Evolutionary conservation across 1,284 basidiomycete genomes (phyloP).

Genomic region (Tremellales sp.): DNA sequence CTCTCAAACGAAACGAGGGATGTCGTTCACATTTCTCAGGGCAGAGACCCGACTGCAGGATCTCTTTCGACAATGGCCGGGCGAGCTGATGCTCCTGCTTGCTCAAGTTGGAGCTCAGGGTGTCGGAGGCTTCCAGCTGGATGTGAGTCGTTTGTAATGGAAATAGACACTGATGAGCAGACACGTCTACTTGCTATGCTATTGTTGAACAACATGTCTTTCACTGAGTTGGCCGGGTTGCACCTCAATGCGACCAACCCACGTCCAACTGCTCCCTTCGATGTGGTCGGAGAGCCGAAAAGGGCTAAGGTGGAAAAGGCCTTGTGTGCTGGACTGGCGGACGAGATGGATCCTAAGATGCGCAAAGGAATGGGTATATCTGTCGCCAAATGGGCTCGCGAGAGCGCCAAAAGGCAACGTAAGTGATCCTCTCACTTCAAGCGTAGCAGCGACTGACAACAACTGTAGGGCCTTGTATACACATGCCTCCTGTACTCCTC

Average conservation of each 20-base stretch:
- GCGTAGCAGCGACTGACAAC: too few relatives aligned
- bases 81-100: conserved; percentile 32
- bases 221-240: conserved; percentile 27
- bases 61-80: too few relatives aligned
- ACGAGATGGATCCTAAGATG: conserved; percentile 41
- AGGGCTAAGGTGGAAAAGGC: conserved; percentile 36
- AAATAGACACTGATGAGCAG: not conserved
- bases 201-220: conserved; percentile 35
- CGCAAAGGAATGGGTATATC: conserved; percentile 39
- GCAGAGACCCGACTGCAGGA: too few relatives aligned
- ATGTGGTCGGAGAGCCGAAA: conserved; percentile 32
- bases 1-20: too few relatives aligned
- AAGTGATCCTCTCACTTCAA: conserved; percentile 7
- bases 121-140: conserved; percentile 44
- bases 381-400: conserved; percentile 37
- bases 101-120: conserved; percentile 42
- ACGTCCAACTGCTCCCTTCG: conserved; percentile 32
- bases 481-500: conserved; percentile 33
- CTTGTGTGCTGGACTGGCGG: conserved; percentile 37
- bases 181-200: conserved; percentile 16
- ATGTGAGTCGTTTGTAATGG: conserved; percentile 28
- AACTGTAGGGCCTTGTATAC: conserved; percentile 30
- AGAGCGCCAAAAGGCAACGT: conserved; percentile 33
- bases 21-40: too few relatives aligned
- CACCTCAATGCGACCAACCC: conserved; percentile 27